Conservation (phyloP, 352 stramenopile species). For the Globisporangium megalacanthum region DNA sequence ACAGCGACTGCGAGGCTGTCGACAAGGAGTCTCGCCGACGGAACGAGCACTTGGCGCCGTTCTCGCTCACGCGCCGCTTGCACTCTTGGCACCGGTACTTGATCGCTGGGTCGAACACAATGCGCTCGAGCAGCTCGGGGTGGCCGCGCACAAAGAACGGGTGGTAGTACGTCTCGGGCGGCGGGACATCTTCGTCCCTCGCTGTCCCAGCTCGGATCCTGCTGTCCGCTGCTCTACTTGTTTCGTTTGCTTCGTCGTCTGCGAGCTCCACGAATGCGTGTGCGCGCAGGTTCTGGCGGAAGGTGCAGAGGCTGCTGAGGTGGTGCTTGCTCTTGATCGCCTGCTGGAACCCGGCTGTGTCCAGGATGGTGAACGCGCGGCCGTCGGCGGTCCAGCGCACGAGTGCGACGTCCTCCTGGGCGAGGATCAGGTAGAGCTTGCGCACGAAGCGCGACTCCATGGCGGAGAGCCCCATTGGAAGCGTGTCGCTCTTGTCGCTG, state of each 20-base stretch:
- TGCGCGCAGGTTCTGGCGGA: slow-evolving; percentile 8
- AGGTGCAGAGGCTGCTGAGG: slow-evolving; percentile 8
- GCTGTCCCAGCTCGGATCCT: no score
- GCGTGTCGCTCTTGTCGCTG: no score
- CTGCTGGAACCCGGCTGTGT: slow-evolving; percentile 8
- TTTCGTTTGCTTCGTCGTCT: not conserved
- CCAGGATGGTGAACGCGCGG: slow-evolving; percentile 5
- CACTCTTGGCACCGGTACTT: slow-evolving; percentile 1
- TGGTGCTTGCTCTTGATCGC: slow-evolving; percentile 10
- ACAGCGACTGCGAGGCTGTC: no score
- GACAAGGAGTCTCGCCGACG: no score
- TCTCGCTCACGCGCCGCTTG: not conserved
- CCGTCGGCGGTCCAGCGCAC: slow-evolving; percentile 8
- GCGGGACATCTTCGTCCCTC: not conserved
- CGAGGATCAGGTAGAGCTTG: slow-evolving; percentile 11
- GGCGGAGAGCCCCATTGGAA: not conserved
- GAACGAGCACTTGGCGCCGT: not conserved
- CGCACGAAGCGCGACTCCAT: slow-evolving; percentile 11
- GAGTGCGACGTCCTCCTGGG: slow-evolving; percentile 3
- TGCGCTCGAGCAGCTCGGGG: not conserved
- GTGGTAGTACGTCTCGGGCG: slow-evolving; percentile 1
- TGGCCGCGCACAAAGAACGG: not conserved
- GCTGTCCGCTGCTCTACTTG: not conserved
- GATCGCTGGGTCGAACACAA: not conserved
- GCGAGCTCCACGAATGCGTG: slow-evolving; percentile 3